phyloP scores from a whole-genome alignment of 306 rosid genomes.

The Pueraria montana region DNA sequence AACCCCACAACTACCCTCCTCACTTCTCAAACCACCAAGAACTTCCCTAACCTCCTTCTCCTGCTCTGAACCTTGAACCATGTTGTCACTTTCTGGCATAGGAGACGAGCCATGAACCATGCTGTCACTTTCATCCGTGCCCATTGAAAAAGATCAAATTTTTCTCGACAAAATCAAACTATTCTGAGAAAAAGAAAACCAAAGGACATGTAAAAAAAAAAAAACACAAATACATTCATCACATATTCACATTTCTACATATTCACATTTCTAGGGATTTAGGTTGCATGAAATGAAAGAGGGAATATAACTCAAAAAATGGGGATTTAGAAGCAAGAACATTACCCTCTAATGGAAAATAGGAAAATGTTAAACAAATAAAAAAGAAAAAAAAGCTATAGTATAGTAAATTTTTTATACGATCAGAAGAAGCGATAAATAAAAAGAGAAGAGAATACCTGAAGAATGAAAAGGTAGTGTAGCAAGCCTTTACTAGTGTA shows the following conservation, averaged over 20 bases:
- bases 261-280: slow-evolving; percentile 54
- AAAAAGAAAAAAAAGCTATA: background rate
- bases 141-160: slow-evolving; percentile 58
- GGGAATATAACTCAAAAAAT: slow-evolving; percentile 27
- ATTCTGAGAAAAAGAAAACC: slow-evolving; percentile 8
- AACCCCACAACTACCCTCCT: slow-evolving; percentile 23
- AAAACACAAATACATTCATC: slow-evolving; percentile 25
- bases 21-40: slow-evolving; percentile 39
- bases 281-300: slow-evolving; percentile 26
- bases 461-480: slow-evolving; percentile 40
- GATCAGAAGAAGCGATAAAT: background rate
- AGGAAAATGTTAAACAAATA: background rate
- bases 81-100: slow-evolving; percentile 38
- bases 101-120: slow-evolving; percentile 44
- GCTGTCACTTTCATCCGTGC: slow-evolving; percentile 55
- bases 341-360: slow-evolving; percentile 41
- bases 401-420: background rate
- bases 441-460: slow-evolving; percentile 49
- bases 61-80: slow-evolving; percentile 37
- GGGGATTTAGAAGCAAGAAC: slow-evolving; percentile 37
- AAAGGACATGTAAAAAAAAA: slow-evolving; percentile 23
- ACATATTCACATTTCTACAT: background rate
- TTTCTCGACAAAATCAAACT: slow-evolving; percentile 56
- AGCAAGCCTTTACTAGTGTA: slow-evolving; percentile 9
- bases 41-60: slow-evolving; percentile 49